phyloP scores from a whole-genome alignment of 1,284 basidiomycete species.

The Inonotus hispidus region DNA sequence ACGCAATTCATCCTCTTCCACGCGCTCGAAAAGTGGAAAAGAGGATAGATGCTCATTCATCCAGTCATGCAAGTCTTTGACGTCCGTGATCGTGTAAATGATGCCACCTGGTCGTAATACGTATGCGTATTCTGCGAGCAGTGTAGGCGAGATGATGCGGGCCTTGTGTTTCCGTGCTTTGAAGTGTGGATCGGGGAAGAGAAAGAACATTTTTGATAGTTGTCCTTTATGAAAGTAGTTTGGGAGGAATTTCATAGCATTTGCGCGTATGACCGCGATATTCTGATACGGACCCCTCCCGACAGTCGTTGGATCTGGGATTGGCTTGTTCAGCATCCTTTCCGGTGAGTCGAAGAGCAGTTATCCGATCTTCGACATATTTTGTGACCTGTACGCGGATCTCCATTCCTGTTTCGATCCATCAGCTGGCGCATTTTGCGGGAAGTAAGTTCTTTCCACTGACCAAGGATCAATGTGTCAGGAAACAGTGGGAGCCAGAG shows the following conservation, averaged over 20 bases:
- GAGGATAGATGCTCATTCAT: constrained; percentile 85
- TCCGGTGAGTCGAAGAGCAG: constrained; percentile 69
- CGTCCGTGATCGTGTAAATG: constrained; percentile 98
- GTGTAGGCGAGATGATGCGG: constrained; percentile 59
- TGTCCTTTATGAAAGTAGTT: constrained; percentile 95
- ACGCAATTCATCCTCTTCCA: constrained; percentile 73
- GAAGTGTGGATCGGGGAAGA: constrained; percentile 99
- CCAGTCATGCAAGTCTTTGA: constrained; percentile 92
- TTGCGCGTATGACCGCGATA: constrained; percentile 91
- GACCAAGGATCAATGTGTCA: constrained; percentile 91
- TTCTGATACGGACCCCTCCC: constrained; percentile 71
- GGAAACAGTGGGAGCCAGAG: constrained; percentile 91
- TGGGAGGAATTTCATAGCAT: constrained; percentile 98
- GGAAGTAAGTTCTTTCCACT: constrained; percentile 27
- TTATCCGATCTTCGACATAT: constrained; percentile 93
- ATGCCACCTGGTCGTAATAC: constrained; percentile 88
- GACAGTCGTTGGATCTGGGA: constrained; percentile 24
- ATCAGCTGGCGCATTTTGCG: neutral
- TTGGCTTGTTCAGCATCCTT: constrained; percentile 24
- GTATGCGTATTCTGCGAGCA: constrained; percentile 82
- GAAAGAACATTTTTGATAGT: constrained; percentile 91
- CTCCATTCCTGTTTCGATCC: constrained; percentile 73
- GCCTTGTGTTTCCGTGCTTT: constrained; percentile 98
- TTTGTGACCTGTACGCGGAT: constrained; percentile 96
- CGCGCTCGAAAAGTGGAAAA: constrained; percentile 83